Percentiles rank a stretch among this genome's conserved stretches.
Conservation (phyloP, 2,329 filamentous ascomycete species). For the Corniculantispora saksenae region DNA sequence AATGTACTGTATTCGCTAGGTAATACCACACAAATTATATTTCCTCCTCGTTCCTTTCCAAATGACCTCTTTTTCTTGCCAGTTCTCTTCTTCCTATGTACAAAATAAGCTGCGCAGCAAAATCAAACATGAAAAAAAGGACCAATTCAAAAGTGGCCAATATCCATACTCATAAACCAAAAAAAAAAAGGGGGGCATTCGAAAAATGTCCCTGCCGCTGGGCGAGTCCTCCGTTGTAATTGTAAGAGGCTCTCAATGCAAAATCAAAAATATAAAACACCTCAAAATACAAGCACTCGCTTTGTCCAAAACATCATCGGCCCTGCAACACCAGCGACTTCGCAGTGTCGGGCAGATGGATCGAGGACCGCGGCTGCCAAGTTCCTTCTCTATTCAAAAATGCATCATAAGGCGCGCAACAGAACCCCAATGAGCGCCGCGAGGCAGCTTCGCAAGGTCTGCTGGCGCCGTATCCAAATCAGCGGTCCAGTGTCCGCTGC, state of each 20-base stretch:
- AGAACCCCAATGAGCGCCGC: not conserved
- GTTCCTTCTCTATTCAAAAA: slow-evolving; percentile 9
- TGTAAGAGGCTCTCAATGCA: slow-evolving; percentile 16
- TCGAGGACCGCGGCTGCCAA: not conserved
- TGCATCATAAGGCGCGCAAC: not conserved
- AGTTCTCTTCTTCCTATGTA: slow-evolving; percentile 5
- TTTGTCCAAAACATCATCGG: not conserved
- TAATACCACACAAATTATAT: slow-evolving; percentile 16
- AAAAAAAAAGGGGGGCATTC: too few relatives aligned
- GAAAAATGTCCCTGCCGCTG: slow-evolving; percentile 9
- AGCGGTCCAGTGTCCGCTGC: not conserved
- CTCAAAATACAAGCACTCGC: slow-evolving; percentile 7
- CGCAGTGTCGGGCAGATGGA: not conserved
- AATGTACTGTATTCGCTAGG: slow-evolving; percentile 20
- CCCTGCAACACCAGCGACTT: not conserved
- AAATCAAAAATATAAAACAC: slow-evolving; percentile 9
- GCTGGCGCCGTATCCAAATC: slow-evolving; percentile 5
- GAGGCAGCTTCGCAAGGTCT: not conserved
- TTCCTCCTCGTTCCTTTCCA: slow-evolving; percentile 2
- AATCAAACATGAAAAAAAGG: not conserved
- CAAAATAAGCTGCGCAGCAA: slow-evolving; percentile 1
- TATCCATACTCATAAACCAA: slow-evolving; percentile 7
- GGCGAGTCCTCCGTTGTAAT: slow-evolving; percentile 16
- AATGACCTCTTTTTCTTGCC: not conserved
- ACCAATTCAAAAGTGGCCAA: not conserved